A percentile compares a stretch with the other conserved stretches of the same genome.
These are phyloP conservation scores for Ogataea paraovalis DNA, from an alignment of 805 yeast species.

Conservation along the genomic window DNA sequence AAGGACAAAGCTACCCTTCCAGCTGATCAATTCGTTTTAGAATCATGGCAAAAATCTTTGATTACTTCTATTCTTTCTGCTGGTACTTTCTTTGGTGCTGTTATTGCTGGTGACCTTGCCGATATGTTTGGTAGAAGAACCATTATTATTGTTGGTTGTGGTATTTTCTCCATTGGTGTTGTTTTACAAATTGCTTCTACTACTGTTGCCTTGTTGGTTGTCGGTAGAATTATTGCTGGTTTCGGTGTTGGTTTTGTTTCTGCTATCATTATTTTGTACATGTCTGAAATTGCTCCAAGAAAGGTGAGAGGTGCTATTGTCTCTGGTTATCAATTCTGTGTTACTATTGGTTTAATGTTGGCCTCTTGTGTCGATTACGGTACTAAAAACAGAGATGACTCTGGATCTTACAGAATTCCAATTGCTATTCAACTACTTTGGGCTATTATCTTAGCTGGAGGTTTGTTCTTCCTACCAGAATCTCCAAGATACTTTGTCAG, in stretches of 20 bases:
- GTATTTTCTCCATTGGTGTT: conserved; percentile 46
- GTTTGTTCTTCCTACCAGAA: conserved; percentile 68
- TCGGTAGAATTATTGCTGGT: conserved; percentile 74
- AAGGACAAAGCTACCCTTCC: conserved; percentile 17
- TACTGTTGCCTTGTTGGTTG: conserved; percentile 47
- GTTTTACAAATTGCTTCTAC: conserved; percentile 44
- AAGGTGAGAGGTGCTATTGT: conserved; percentile 78
- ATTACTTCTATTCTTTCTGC: conserved; percentile 71
- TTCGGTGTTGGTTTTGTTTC: conserved; percentile 75
- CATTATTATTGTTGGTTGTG: conserved; percentile 41
- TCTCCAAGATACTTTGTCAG: conserved; percentile 69
- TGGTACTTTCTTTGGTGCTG: conserved; percentile 69
- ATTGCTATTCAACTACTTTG: conserved; percentile 69
- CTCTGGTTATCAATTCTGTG: conserved; percentile 60
- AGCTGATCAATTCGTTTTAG: conserved; percentile 18
- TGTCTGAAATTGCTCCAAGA: conserved; percentile 75
- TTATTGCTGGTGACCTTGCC: conserved; percentile 53
- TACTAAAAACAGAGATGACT: conserved; percentile 46
- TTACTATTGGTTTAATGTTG: conserved; percentile 67
- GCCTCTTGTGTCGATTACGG: conserved; percentile 73
- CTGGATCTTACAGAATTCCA: conserved; percentile 71
- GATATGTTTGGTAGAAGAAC: conserved; percentile 45
- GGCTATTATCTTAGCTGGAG: conserved; percentile 58
- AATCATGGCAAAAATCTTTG: conserved; percentile 35
- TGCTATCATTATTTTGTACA: conserved; percentile 73